phyloP scores from a whole-genome alignment of 768 basidiomycete genomes.

The Agrocybe praecox region DNA sequence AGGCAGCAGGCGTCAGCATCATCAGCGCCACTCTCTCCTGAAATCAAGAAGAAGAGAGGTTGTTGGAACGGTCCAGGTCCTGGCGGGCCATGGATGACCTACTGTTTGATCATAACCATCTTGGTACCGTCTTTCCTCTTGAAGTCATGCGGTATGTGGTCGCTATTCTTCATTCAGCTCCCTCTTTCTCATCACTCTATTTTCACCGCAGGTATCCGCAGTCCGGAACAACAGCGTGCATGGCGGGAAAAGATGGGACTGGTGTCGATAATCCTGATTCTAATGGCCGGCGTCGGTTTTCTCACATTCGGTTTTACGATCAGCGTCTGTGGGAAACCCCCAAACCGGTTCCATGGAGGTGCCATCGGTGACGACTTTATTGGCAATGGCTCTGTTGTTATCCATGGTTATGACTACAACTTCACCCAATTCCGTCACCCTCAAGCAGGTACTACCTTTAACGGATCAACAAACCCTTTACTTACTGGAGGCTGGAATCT shows the following conservation, averaged over 20 bases:
- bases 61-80: conserved; percentile 87
- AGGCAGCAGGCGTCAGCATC: conserved; percentile 47
- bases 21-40: conserved; percentile 35
- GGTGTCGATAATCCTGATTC: conserved; percentile 70
- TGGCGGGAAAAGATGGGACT: conserved; percentile 99
- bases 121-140: conserved; percentile 83
- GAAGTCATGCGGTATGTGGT: conserved; percentile 70
- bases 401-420: conserved; percentile 94
- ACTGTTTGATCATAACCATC: conserved; percentile 83
- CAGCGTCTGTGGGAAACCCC: conserved; percentile 87
- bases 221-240: conserved; percentile 91
- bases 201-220: conserved; percentile 69
- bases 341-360: conserved; percentile 82
- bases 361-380: conserved; percentile 70
- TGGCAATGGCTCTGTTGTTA: conserved; percentile 81
- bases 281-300: conserved; percentile 96
- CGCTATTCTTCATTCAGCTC: not conserved
- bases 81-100: conserved; percentile 93
- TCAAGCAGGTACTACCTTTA: conserved; percentile 62
- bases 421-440: conserved; percentile 89
- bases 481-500: conserved; percentile 75
- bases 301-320: conserved; percentile 98
- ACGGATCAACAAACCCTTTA: conserved; percentile 83
- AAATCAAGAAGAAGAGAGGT: conserved; percentile 41
- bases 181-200: not conserved